Conservation (phyloP, 768 basidiomycete genomes). For the Leccinum aurantiacum region DNA sequence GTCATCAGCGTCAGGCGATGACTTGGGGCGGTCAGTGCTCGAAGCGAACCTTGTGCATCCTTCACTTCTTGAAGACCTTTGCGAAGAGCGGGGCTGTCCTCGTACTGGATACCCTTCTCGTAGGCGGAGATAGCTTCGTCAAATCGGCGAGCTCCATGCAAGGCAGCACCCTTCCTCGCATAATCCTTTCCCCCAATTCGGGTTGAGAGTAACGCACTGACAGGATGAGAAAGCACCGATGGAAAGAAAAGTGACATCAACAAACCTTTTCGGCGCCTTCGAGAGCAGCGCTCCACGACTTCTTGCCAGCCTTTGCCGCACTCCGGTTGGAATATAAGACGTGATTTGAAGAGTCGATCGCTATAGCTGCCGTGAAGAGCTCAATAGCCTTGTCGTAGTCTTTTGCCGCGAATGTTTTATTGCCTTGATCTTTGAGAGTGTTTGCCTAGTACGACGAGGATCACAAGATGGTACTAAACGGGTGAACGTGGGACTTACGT, state of each 20-base stretch:
- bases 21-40: neutral
- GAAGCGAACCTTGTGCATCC: conserved; percentile 68
- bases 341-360: too few relatives aligned
- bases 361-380: too few relatives aligned
- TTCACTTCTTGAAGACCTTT: conserved; percentile 90
- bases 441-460: too few relatives aligned
- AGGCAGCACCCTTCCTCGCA: too few relatives aligned
- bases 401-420: too few relatives aligned
- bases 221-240: neutral
- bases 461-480: too few relatives aligned
- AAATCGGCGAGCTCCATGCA: conserved; percentile 73
- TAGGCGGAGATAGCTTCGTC: conserved; percentile 86
- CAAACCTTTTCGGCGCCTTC: conserved; percentile 82
- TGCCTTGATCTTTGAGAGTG: too few relatives aligned
- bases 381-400: too few relatives aligned
- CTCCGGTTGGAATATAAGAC: too few relatives aligned
- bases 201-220: conserved; percentile 77
- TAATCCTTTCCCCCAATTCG: conserved; percentile 56
- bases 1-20: conserved; percentile 3
- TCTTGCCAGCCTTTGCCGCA: too few relatives aligned
- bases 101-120: conserved; percentile 76
- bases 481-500: too few relatives aligned
- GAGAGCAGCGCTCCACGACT: conserved; percentile 47
- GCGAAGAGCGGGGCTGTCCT: conserved; percentile 77
- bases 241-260: neutral